Evolutionary conservation across 2,329 filamentous ascomycete species (phyloP), one percentile per base, ranked within the genome.

Genomic region (Daldinia sp.): DNA sequence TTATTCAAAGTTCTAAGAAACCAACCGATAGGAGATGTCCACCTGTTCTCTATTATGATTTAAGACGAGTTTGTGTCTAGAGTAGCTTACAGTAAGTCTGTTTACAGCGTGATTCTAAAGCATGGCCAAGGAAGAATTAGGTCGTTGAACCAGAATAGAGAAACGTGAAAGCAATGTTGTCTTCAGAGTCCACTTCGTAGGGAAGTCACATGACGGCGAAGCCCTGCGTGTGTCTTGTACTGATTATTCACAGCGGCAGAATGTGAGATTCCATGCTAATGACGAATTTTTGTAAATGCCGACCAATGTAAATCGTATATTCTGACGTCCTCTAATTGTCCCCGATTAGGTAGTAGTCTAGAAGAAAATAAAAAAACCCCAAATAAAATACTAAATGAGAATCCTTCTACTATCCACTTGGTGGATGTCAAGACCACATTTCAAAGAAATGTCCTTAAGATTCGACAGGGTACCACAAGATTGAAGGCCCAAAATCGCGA

Each of bases 171-270:
- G 28, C 46, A 44, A 61, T 63, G 20, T 35, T 39, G 46, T 44
- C 13, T 39, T 53, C 41, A 68, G 65, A 61, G 64, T 68, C 18
- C 46, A 23, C 35, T 63, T 44, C 23, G 46, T 33, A 30, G 13
- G 53, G 44, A 60, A 44, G 65, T 75, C 73, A 75, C 72, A 75
- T 75, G 73, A 75, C 59, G 48, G 28, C 51, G 58, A 64, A 67
- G 69, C 65, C 61, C 70, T 74, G 73, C 73, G 60, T 74, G 73
- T 72, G 61, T 56, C 53, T 46, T 67, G 55, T 37, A 39, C 58
- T 42, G 48, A 63, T 66, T 57, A 37, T 48, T 50, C 51, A 55
- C 60, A 28, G 55, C 62, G 54, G 46, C 15, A 58, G 53, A 39
- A 66, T 67, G 56, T 51, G 30, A 60, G 44, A 51, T 54, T 39